A percentile compares a stretch with the other conserved stretches of the same genome.
Evolutionary conservation across 768 basidiomycete species (phyloP).

Genomic region (Auricularia sp.): DNA sequence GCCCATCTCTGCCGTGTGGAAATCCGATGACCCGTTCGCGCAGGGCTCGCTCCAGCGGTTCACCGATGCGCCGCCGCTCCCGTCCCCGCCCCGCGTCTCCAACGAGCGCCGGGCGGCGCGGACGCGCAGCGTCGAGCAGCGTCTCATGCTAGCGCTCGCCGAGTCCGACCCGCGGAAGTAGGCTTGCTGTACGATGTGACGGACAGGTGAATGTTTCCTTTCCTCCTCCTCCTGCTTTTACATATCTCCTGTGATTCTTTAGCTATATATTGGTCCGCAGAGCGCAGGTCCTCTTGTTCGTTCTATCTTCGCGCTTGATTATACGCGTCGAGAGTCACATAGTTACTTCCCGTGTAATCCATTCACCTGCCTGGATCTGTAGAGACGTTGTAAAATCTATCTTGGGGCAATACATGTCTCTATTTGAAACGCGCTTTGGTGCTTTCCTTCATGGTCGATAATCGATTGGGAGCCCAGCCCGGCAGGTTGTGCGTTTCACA

Average conservation of each 20-base stretch:
- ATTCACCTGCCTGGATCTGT: not conserved
- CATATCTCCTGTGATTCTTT: not conserved
- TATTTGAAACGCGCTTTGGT: not conserved
- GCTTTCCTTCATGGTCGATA: not conserved
- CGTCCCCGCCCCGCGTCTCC: not conserved
- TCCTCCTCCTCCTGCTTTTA: not conserved
- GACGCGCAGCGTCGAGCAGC: not conserved
- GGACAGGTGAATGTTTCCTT: too few species aligned
- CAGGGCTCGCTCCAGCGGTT: too few species aligned
- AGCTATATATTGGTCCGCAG: not conserved
- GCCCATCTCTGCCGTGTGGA: not conserved
- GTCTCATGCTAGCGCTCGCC: not conserved
- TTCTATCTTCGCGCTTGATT: not conserved
- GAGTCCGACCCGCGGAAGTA: not conserved
- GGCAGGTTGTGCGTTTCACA: too few species aligned
- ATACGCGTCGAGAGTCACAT: not conserved
- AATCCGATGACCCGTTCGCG: not conserved
- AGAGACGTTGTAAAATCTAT: not conserved
- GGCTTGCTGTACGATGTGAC: too few species aligned
- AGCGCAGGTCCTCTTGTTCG: not conserved
- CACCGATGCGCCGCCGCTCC: not conserved
- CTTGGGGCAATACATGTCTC: not conserved
- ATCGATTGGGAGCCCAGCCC: not conserved
- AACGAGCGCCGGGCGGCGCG: not conserved
- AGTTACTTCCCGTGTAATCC: not conserved